Percentiles rank a stretch among this genome's conserved stretches.
phyloP scores from a whole-genome alignment of 2,329 filamentous ascomycete species.

The Claviceps citrina region DNA sequence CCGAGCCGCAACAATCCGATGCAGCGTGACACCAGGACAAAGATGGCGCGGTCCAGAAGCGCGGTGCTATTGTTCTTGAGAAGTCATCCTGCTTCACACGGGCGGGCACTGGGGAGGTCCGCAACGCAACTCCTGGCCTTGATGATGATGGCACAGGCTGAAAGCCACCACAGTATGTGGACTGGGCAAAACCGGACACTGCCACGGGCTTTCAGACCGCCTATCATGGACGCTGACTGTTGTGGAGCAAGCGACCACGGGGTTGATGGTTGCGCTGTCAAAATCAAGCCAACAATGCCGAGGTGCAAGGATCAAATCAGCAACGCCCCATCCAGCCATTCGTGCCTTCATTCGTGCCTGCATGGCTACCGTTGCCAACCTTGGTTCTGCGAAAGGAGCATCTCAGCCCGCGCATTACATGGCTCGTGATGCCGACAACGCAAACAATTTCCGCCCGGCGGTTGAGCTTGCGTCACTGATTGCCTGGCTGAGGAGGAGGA shows the following conservation, averaged over 20 bases:
- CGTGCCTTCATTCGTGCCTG: too few species aligned
- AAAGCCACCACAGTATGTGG: not conserved
- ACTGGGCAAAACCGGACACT: not conserved
- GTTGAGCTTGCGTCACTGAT: not conserved
- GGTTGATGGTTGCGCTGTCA: not conserved
- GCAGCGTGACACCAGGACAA: not conserved
- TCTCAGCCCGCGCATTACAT: not conserved
- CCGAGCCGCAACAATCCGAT: not conserved
- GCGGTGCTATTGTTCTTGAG: not conserved
- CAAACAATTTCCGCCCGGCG: not conserved
- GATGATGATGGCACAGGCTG: not conserved
- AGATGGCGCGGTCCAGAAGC: not conserved
- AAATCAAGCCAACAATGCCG: not conserved
- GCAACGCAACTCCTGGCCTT: too few species aligned
- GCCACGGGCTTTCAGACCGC: too few species aligned
- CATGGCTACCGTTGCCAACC: not conserved
- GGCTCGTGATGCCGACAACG: not conserved
- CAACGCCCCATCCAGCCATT: not conserved
- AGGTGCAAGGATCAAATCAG: not conserved
- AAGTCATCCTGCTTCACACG: not conserved
- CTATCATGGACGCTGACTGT: too few species aligned
- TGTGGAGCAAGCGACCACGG: too few species aligned
- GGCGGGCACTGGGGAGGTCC: too few species aligned
- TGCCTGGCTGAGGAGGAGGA: not conserved
- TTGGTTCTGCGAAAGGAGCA: not conserved